Percentiles rank a stretch among this genome's conserved stretches.
These are phyloP conservation scores for Sphaerobolus stellatus DNA, from an alignment of 1,284 basidiomycete species.

Conservation along the genomic window DNA sequence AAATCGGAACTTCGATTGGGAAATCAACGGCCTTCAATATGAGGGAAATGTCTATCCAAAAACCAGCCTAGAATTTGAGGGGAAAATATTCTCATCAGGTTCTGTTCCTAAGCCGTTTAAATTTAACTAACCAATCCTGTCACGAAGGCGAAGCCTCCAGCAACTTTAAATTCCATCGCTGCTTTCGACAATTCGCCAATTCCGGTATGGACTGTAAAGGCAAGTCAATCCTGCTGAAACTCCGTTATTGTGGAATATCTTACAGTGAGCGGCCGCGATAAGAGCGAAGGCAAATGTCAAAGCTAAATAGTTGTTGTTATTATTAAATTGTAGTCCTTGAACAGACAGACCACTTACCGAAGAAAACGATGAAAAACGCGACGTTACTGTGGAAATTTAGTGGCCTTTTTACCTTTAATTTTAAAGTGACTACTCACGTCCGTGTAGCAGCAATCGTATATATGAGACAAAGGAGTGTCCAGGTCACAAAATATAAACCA, in stretches of 20 bases:
- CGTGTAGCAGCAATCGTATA: constrained; percentile 19
- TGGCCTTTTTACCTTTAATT: neutral
- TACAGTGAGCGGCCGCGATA: constrained; percentile 22
- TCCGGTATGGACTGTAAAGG: constrained; percentile 15
- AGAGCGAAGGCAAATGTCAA: constrained; percentile 18
- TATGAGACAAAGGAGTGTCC: constrained; percentile 19
- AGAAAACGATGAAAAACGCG: constrained; percentile 18
- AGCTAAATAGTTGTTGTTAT: constrained; percentile 7
- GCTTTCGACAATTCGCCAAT: constrained; percentile 13
- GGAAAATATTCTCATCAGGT: constrained; percentile 1
- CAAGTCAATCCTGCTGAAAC: neutral
- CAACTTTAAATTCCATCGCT: constrained; percentile 17
- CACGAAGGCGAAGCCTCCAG: constrained; percentile 19
- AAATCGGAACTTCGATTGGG: constrained; percentile 17
- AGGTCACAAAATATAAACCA: constrained; percentile 19
- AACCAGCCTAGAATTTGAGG: constrained; percentile 11
- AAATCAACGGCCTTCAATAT: constrained; percentile 20
- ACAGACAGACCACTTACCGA: constrained; percentile 12
- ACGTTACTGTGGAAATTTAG: constrained; percentile 15
- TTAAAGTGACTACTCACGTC: constrained; percentile 15
- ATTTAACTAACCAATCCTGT: constrained; percentile 16
- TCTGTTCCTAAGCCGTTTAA: neutral
- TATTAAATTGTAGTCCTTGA: neutral
- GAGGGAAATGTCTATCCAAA: constrained; percentile 19
- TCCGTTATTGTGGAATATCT: constrained; percentile 3